A percentile compares a stretch with the other conserved stretches of the same genome.
phyloP scores from a whole-genome alignment of 768 basidiomycete species.

The Panellus pusillus region DNA sequence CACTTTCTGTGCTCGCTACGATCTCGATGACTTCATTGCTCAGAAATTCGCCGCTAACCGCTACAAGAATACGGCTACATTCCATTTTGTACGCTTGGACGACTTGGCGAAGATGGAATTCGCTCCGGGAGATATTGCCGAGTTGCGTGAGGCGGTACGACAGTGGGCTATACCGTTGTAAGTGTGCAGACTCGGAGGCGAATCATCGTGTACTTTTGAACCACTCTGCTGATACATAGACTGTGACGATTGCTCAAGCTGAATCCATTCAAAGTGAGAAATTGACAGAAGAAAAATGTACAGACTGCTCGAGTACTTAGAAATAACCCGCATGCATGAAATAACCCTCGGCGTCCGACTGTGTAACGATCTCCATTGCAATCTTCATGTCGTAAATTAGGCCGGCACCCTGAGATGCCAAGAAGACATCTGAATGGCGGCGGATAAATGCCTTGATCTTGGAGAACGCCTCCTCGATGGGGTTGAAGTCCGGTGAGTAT shows the following conservation, averaged over 20 bases:
- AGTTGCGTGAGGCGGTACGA: conserved; percentile 1
- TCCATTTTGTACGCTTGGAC: background rate
- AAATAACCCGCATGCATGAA: conserved; percentile 22
- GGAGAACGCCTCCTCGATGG: conserved; percentile 35
- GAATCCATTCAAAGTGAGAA: background rate
- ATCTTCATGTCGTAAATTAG: conserved; percentile 8
- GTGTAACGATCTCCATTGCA: conserved; percentile 14
- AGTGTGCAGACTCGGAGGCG: background rate
- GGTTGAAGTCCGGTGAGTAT: conserved; percentile 35
- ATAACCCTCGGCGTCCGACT: conserved; percentile 20
- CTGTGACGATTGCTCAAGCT: too few species aligned
- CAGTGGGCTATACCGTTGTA: conserved; percentile 1
- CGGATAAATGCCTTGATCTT: conserved; percentile 28
- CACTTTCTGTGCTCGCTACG: background rate
- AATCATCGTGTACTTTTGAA: background rate
- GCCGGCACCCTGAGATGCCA: background rate
- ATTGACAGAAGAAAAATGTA: background rate
- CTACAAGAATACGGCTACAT: background rate
- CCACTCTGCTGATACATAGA: background rate
- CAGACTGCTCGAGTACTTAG: background rate
- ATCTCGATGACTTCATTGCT: background rate
- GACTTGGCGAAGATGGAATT: background rate
- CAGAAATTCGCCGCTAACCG: background rate
- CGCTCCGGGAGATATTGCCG: conserved; percentile 3
- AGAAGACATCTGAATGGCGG: conserved; percentile 3